Conservation (phyloP, 2,329 filamentous ascomycete species). For the Venturia oleaginea region DNA sequence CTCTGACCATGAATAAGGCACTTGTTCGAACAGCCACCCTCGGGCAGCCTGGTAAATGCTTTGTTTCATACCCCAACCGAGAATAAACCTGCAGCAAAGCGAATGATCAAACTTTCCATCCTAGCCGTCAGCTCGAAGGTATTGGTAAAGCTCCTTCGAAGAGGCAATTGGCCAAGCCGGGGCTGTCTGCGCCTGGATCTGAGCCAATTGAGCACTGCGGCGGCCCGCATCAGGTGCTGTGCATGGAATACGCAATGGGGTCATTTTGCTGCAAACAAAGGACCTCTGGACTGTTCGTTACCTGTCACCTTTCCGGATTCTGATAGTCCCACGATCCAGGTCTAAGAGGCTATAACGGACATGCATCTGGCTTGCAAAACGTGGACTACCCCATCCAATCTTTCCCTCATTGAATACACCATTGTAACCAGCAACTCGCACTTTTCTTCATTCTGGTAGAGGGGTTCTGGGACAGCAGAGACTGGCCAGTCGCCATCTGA, state of each 20-base stretch:
- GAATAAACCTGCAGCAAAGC: slow-evolving; percentile 13
- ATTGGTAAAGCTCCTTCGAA: slow-evolving; percentile 12
- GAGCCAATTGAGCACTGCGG: slow-evolving; percentile 9
- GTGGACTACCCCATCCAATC: neutral
- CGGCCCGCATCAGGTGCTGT: slow-evolving; percentile 4
- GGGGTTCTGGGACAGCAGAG: neutral
- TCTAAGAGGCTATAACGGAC: neutral
- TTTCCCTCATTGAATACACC: neutral
- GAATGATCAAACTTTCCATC: slow-evolving; percentile 14
- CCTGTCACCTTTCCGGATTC: slow-evolving; percentile 5
- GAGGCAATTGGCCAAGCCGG: slow-evolving; percentile 8
- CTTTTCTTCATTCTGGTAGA: neutral
- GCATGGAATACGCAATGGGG: slow-evolving; percentile 7
- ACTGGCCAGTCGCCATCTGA: slow-evolving; percentile 4
- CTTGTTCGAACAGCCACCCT: neutral
- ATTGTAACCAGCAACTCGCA: neutral
- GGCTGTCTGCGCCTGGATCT: slow-evolving; percentile 6
- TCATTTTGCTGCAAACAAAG: slow-evolving; percentile 1
- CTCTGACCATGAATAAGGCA: neutral
- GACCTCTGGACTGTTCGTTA: slow-evolving; percentile 6
- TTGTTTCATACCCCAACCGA: slow-evolving; percentile 14
- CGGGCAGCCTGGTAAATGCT: slow-evolving; percentile 14
- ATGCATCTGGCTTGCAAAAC: neutral
- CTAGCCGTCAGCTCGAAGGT: slow-evolving; percentile 8
- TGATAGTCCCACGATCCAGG: slow-evolving; percentile 5